Conservation (phyloP, 1,284 basidiomycete species). For the Omphalotus olearius region DNA sequence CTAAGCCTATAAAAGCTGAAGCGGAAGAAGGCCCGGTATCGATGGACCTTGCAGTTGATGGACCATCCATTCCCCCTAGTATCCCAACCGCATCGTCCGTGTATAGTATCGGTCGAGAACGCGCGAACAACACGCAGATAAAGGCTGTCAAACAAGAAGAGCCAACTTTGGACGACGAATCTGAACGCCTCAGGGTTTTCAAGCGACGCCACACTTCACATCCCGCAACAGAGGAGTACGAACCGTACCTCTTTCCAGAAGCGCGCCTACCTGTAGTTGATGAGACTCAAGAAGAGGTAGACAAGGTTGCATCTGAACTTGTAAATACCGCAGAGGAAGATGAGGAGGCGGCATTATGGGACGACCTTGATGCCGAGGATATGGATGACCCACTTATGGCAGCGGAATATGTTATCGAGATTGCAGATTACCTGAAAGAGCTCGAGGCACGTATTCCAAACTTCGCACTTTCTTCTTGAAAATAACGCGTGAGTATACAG, state of each 20-base stretch:
- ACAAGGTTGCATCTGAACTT: constrained; percentile 30
- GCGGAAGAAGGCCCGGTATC: background rate
- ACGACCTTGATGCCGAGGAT: constrained; percentile 37
- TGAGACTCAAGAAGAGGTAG: constrained; percentile 13
- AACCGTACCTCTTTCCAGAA: constrained; percentile 24
- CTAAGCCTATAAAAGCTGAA: too few relatives aligned
- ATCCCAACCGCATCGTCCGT: background rate
- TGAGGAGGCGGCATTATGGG: constrained; percentile 27
- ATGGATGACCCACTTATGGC: constrained; percentile 38
- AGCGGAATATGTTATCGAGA: constrained; percentile 35
- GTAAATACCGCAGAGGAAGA: constrained; percentile 20
- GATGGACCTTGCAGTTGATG: too few relatives aligned
- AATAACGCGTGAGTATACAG: constrained; percentile 31
- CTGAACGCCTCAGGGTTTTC: constrained; percentile 8
- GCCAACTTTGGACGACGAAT: constrained; percentile 4
- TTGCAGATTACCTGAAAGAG: constrained; percentile 35
- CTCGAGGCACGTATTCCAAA: constrained; percentile 35
- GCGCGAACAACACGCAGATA: background rate
- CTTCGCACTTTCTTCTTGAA: background rate
- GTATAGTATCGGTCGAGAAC: constrained; percentile 3
- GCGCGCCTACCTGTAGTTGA: constrained; percentile 14
- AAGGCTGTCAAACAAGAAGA: background rate
- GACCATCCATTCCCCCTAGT: too few relatives aligned
- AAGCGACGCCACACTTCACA: constrained; percentile 12
- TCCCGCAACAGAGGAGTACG: constrained; percentile 7